These are phyloP conservation scores for Neocucurbitaria cava DNA, from an alignment of 2,329 filamentous ascomycete species.

Conservation along the genomic window DNA sequence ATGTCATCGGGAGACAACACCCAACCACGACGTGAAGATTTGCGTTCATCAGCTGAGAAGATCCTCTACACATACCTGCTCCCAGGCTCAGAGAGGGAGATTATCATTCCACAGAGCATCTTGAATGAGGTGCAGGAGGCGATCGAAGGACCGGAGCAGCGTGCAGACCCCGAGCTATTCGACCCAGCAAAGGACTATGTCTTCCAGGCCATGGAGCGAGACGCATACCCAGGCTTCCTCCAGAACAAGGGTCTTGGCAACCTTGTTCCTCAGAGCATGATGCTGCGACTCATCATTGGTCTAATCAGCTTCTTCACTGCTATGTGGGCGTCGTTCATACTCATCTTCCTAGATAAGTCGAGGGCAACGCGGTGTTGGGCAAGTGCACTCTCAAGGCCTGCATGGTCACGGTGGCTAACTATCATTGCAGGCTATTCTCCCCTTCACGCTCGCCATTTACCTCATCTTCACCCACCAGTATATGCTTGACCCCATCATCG, in stretches of 20 bases:
- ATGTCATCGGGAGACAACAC: constrained; percentile 43
- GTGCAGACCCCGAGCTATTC: constrained; percentile 96
- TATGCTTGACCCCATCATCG: constrained; percentile 89
- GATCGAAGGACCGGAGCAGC: constrained; percentile 82
- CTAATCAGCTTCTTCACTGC: constrained; percentile 86
- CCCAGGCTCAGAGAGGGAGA: constrained; percentile 94
- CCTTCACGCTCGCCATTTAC: constrained; percentile 91
- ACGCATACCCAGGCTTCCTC: constrained; percentile 97
- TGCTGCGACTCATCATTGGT: constrained; percentile 84
- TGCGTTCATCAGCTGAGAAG: constrained; percentile 93
- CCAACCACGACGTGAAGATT: constrained; percentile 69
- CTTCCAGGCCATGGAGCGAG: constrained; percentile 98
- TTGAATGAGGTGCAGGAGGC: constrained; percentile 83
- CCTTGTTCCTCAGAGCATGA: constrained; percentile 86
- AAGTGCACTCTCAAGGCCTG: constrained; percentile 50
- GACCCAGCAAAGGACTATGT: constrained; percentile 98
- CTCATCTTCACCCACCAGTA: constrained; percentile 80
- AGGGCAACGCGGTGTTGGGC: constrained; percentile 83
- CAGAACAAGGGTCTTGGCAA: constrained; percentile 95
- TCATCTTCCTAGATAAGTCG: constrained; percentile 86
- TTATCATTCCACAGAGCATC: constrained; percentile 88
- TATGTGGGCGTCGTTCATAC: constrained; percentile 92
- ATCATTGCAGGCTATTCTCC: constrained; percentile 72
- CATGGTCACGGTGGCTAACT: constrained; percentile 26
- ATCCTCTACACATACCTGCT: constrained; percentile 98